Percentiles rank a stretch among this genome's conserved stretches.
These are phyloP conservation scores for Irpex lacteus DNA, from an alignment of 1,284 basidiomycete species.

Conservation along the genomic window DNA sequence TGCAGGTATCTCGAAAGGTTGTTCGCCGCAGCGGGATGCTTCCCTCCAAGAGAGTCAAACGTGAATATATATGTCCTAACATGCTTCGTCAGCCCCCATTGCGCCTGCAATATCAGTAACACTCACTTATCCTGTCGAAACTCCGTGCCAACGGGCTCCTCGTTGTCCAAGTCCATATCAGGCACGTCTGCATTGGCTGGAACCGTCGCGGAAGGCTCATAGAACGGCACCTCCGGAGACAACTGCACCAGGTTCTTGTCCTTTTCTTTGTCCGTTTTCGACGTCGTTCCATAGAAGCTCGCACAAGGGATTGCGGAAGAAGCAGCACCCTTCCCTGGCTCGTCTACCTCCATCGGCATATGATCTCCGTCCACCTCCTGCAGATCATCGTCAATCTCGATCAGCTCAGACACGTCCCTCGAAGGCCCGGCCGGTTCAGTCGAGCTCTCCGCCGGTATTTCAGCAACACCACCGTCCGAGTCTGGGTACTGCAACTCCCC, in stretches of 20 bases:
- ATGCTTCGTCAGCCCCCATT: background rate
- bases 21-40: slow-evolving; percentile 63
- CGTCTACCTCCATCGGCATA: slow-evolving; percentile 15
- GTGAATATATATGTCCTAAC: slow-evolving; percentile 83
- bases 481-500: slow-evolving; percentile 17
- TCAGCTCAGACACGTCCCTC: slow-evolving; percentile 5
- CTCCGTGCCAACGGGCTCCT: background rate
- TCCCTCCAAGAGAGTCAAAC: slow-evolving; percentile 81
- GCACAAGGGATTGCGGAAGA: slow-evolving; percentile 9
- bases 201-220: background rate
- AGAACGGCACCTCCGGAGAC: slow-evolving; percentile 2
- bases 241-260: slow-evolving; percentile 13
- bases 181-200: background rate
- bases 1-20: slow-evolving; percentile 69
- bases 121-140: background rate
- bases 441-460: background rate
- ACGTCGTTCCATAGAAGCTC: slow-evolving; percentile 31
- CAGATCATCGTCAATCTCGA: slow-evolving; percentile 17
- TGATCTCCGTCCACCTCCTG: background rate
- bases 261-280: slow-evolving; percentile 14
- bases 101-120: background rate
- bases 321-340: background rate
- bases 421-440: background rate
- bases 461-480: background rate
- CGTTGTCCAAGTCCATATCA: background rate